Conservation (phyloP, 2,329 filamentous ascomycete species). For the Tolypocladium ovalisporum region DNA sequence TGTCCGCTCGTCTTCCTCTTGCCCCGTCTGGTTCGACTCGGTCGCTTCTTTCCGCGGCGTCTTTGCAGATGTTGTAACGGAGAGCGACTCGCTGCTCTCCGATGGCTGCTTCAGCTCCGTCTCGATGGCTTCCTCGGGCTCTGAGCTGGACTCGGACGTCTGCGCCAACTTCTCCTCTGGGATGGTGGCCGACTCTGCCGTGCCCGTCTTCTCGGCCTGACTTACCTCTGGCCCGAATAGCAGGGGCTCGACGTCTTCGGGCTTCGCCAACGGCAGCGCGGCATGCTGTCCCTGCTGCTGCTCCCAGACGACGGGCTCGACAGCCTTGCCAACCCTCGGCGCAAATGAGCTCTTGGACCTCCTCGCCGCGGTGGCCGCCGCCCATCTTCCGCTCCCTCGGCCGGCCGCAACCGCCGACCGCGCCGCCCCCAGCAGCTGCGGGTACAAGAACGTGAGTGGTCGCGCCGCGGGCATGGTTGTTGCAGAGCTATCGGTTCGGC, state of each 20-base stretch:
- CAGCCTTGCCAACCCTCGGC: constrained; percentile 47
- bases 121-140: background rate
- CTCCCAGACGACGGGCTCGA: constrained; percentile 36
- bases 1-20: constrained; percentile 9
- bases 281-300: constrained; percentile 4
- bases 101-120: background rate
- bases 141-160: background rate
- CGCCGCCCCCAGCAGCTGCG: constrained; percentile 49
- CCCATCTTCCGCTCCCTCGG: constrained; percentile 15
- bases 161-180: background rate
- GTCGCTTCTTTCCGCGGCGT: background rate
- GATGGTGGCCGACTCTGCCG: background rate
- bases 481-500: background rate
- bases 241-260: background rate
- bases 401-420: background rate
- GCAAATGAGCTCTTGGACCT: constrained; percentile 35
- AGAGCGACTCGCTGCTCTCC: background rate
- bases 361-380: constrained; percentile 31
- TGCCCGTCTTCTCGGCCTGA: background rate
- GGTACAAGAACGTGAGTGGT: constrained; percentile 56
- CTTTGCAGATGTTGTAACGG: background rate
- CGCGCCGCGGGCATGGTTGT: constrained; percentile 47
- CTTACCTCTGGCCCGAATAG: background rate
- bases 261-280: background rate
- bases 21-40: background rate